Evolutionary conservation across 108 stramenopile species (phyloP), one percentile per base, ranked within the genome.

Genomic region (Thalassiosira profunda): DNA sequence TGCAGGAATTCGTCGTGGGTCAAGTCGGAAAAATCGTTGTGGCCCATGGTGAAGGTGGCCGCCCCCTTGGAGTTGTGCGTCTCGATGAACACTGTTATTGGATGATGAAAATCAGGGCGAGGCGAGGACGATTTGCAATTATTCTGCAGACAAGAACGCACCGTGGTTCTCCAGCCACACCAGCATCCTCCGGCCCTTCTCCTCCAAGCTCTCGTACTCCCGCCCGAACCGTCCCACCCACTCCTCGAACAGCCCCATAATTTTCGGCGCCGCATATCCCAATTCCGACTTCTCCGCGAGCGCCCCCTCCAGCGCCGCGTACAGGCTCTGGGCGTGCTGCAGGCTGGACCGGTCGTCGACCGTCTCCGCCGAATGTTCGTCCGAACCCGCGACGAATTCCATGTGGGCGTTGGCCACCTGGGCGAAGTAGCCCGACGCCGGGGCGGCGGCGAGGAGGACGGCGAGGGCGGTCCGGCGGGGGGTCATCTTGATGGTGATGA

Each of bases 11-110:
- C 98, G n/a, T 89, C 88, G 24, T 73, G 45, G 34, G 90, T 90
- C 76, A 98, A 73, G 73, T 97, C 94, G 9, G 95, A 92, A 70
- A 76, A 97, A 58, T 81, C 75, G 80, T 98, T 98, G 84, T 97
- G 96, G 24, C 94, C 93, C 36, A 95, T 56, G 8, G 63, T 81
- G 65, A 78, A 97, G n/a, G n/a, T n/a, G 37, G 75, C 68, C 53
- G 92, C 72, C 43, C 68, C 31, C 62, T 85, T 80, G 49, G 70
- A 58, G 84, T 98, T 98, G 94, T 96, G 95, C 29, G 58, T 56
- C 79, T 93, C 84, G 63, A 96, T 96, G 44, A 88, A 68, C 44
- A 64, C 92, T 95, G 76, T 67, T 23, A 14, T 64, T 10, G 18
- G 28, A 59, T 42, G 11, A 3, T 3, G 9, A 58, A 33, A 28